Conservation (phyloP, 352 stramenopile genomes). For the Globisporangium cylindrosporum region DNA sequence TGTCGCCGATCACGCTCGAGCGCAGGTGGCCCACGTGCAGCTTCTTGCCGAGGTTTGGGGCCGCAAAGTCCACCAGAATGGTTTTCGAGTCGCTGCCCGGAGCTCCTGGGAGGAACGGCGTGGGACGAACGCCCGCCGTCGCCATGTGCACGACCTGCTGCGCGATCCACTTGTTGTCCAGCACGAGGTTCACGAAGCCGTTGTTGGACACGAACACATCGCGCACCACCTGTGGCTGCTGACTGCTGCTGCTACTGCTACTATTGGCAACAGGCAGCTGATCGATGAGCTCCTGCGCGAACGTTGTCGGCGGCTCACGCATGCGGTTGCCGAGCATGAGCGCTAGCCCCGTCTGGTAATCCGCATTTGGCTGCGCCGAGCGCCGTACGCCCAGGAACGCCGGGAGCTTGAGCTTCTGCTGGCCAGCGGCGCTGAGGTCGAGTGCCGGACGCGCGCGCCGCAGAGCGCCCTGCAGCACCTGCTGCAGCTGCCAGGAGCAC, state of each 20-base stretch:
- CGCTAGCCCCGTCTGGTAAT: slow-evolving; percentile 78
- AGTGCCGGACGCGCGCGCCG: slow-evolving; percentile 32
- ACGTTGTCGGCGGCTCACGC: slow-evolving; percentile 31
- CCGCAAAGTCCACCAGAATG: slow-evolving; percentile 80
- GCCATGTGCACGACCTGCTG: slow-evolving; percentile 57
- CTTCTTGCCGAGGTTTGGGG: slow-evolving; percentile 85
- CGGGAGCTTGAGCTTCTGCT: slow-evolving; percentile 27
- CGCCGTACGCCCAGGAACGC: slow-evolving; percentile 58
- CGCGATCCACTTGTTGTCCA: slow-evolving; percentile 71
- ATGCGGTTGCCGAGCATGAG: slow-evolving; percentile 54
- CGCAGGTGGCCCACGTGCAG: slow-evolving; percentile 81
- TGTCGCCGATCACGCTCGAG: slow-evolving; percentile 79
- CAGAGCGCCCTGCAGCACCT: slow-evolving; percentile 39
- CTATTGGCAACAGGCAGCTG: slow-evolving; percentile 5
- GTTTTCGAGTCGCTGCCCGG: slow-evolving; percentile 14
- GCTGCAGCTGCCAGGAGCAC: slow-evolving; percentile 47
- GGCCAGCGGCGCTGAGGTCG: slow-evolving; percentile 12
- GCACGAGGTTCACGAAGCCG: slow-evolving; percentile 79
- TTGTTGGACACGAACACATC: slow-evolving; percentile 57
- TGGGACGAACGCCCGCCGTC: slow-evolving; percentile 21
- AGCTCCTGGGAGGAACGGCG: background rate
- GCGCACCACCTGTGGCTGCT: slow-evolving; percentile 19
- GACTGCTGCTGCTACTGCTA: background rate
- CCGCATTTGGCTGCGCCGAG: slow-evolving; percentile 51
- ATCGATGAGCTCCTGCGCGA: slow-evolving; percentile 40